Conservation (phyloP, 805 yeast species). For the Saturnispora serradocipensis region DNA sequence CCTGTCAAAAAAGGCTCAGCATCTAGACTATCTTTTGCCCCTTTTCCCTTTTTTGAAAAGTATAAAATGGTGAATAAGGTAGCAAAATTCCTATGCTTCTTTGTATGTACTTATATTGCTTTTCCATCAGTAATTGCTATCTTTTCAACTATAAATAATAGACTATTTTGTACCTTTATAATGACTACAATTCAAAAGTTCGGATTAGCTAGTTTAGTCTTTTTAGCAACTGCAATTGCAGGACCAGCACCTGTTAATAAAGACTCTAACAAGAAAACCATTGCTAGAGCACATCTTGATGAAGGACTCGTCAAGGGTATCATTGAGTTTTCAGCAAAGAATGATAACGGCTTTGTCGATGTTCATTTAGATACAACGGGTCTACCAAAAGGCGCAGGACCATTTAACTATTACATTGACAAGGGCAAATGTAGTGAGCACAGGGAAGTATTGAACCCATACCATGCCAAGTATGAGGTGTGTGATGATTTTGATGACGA, state of each 20-base stretch:
- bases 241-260: slow-evolving; percentile 40
- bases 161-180: not conserved
- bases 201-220: not conserved
- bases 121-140: not conserved
- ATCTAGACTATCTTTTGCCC: not conserved
- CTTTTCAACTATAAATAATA: not conserved
- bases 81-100: not conserved
- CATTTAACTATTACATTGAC: slow-evolving; percentile 63
- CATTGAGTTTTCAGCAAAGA: slow-evolving; percentile 50
- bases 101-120: not conserved
- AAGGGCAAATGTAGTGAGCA: slow-evolving; percentile 45
- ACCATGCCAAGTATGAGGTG: slow-evolving; percentile 37
- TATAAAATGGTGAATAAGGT: not conserved
- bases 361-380: slow-evolving; percentile 67
- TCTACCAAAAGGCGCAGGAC: slow-evolving; percentile 57
- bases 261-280: slow-evolving; percentile 40
- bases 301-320: slow-evolving; percentile 38
- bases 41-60: not conserved
- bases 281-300: slow-evolving; percentile 53
- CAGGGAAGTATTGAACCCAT: slow-evolving; percentile 58
- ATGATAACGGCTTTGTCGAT: slow-evolving; percentile 34
- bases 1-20: not conserved
- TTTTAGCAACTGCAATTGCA: slow-evolving; percentile 6
- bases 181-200: not conserved
- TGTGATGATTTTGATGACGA: slow-evolving; percentile 46